Percentiles rank a stretch among this genome's conserved stretches.
Evolutionary conservation across 1,139 yeast species (phyloP).

Genomic region (Scheffersomyces insectosa): DNA sequence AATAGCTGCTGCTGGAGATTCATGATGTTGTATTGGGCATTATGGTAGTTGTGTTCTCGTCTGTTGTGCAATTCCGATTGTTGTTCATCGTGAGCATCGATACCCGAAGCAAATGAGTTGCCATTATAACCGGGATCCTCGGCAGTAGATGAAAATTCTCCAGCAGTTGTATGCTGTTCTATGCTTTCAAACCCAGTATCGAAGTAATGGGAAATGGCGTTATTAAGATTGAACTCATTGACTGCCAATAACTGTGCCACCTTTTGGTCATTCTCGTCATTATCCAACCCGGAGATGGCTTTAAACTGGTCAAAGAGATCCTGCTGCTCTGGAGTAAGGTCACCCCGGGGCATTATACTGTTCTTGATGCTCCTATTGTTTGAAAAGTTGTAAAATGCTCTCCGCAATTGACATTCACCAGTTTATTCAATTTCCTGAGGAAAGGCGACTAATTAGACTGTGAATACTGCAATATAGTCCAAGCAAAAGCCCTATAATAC

Average conservation of each 20-base stretch:
- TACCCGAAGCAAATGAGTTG: constrained; percentile 7
- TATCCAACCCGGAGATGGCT: constrained; percentile 43
- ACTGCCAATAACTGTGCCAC: constrained; percentile 38
- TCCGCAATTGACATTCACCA: too few species aligned
- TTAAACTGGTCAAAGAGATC: constrained; percentile 39
- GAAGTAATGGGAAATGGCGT: constrained; percentile 50
- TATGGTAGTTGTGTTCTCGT: not conserved
- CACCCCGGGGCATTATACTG: too few species aligned
- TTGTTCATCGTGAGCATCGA: constrained; percentile 9
- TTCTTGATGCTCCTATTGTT: too few species aligned
- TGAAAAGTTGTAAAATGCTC: too few species aligned
- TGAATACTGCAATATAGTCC: too few species aligned
- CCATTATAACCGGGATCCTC: constrained; percentile 3
- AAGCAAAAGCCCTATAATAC: too few species aligned
- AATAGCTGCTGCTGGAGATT: constrained; percentile 38
- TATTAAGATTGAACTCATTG: constrained; percentile 51
- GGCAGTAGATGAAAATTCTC: constrained; percentile 1
- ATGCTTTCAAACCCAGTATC: constrained; percentile 47
- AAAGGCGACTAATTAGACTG: too few species aligned
- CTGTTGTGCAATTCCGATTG: constrained; percentile 1
- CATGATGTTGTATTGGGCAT: constrained; percentile 6
- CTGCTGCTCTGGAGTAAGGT: constrained; percentile 5
- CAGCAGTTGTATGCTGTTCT: constrained; percentile 1
- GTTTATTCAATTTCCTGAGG: too few species aligned
- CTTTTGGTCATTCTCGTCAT: constrained; percentile 34